These are phyloP conservation scores for Skeletonema marinoi DNA, from an alignment of 108 stramenopile genomes.

Conservation along the genomic window DNA sequence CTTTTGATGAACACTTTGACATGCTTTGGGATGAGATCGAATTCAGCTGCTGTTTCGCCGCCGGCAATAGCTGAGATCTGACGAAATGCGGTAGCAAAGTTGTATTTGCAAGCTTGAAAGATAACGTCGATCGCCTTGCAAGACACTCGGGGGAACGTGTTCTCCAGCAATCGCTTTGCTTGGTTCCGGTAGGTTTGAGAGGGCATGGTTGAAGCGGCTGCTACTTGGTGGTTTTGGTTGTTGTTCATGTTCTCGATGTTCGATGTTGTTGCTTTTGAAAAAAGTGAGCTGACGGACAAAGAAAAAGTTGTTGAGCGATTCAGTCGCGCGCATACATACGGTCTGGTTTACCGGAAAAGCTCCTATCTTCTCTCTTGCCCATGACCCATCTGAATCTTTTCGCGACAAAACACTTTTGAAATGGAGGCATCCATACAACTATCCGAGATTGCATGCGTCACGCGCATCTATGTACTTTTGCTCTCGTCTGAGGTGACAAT, in stretches of 20 bases:
- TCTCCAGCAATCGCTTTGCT: background rate
- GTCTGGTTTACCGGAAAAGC: too few species aligned
- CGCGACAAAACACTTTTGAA: too few species aligned
- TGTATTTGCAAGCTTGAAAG: background rate
- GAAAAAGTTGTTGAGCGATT: too few species aligned
- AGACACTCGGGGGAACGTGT: background rate
- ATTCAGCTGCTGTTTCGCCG: background rate
- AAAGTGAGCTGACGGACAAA: background rate
- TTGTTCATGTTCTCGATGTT: too few species aligned
- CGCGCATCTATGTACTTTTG: too few species aligned
- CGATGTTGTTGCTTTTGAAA: too few species aligned
- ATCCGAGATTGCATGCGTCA: too few species aligned
- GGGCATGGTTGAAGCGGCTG: background rate
- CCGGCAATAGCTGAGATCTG: background rate
- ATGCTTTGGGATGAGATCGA: background rate
- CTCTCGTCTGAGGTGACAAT: too few species aligned
- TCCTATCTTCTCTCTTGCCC: too few species aligned
- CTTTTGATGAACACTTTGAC: constrained; percentile 1
- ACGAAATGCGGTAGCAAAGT: background rate
- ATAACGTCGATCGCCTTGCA: background rate
- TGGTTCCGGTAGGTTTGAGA: background rate
- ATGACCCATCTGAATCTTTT: too few species aligned
- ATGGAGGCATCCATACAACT: too few species aligned
- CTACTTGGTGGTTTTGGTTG: background rate
- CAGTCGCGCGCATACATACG: too few species aligned